A percentile compares a stretch with the other conserved stretches of the same genome.
These are phyloP conservation scores for Jatropha podagrica DNA, from an alignment of 441 rosid genomes.

Conservation along the genomic window DNA sequence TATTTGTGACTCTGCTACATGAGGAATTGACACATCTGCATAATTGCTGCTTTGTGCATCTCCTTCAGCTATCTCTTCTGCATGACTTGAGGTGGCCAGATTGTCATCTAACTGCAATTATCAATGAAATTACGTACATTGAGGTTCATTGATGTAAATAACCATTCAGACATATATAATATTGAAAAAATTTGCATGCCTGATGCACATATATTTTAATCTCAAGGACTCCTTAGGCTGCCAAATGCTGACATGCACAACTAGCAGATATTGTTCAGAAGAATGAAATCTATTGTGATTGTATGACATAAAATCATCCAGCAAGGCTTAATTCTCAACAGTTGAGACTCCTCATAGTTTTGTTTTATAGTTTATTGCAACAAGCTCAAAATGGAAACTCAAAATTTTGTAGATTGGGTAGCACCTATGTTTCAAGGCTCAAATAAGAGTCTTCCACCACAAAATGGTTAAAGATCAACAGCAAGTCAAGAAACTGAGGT, in stretches of 20 bases:
- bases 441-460: background rate
- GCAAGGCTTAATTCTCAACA: background rate
- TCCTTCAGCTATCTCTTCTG: conserved; percentile 35
- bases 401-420: too few species aligned
- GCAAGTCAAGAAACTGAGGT: background rate
- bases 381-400: background rate
- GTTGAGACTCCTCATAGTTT: too few species aligned
- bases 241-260: background rate
- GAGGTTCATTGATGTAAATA: conserved; percentile 6
- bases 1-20: background rate
- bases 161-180: background rate
- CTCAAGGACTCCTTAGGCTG: conserved; percentile 9
- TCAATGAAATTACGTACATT: conserved; percentile 2
- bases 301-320: background rate
- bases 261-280: background rate
- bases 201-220: background rate
- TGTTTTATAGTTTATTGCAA: background rate
- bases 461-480: background rate
- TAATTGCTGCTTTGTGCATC: conserved; percentile 28
- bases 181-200: background rate
- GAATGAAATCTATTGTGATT: background rate
- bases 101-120: conserved; percentile 32
- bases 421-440: too few species aligned
- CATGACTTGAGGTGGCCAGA: conserved; percentile 28
- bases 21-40: conserved; percentile 26